These are phyloP conservation scores for Pythium phragmiticola DNA, from an alignment of 352 stramenopile species.

Conservation along the genomic window DNA sequence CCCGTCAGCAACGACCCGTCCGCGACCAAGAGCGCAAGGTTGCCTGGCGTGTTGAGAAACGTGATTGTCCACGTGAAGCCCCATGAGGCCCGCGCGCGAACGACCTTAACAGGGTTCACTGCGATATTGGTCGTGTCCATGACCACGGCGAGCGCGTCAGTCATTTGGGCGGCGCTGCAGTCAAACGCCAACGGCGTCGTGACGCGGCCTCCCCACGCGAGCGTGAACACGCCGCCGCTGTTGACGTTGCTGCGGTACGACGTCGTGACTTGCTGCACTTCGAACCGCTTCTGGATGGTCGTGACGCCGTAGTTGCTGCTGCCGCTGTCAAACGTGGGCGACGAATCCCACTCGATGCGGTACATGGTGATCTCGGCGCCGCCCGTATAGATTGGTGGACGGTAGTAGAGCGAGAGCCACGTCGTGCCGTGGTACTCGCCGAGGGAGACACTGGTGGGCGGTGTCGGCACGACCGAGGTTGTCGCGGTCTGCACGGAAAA, in stretches of 20 bases:
- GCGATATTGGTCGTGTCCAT: conserved; percentile 75
- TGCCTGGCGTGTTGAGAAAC: conserved; percentile 85
- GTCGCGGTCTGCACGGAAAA: conserved; percentile 42
- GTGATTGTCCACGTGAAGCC: conserved; percentile 92
- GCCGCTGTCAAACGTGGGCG: conserved; percentile 72
- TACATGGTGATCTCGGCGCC: conserved; percentile 90
- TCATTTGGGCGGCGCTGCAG: conserved; percentile 66
- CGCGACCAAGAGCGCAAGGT: conserved; percentile 85
- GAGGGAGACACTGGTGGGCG: conserved; percentile 72
- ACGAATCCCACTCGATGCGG: conserved; percentile 90
- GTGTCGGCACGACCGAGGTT: conserved; percentile 63
- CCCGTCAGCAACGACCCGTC: conserved; percentile 85
- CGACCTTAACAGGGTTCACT: conserved; percentile 78
- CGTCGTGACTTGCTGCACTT: conserved; percentile 90
- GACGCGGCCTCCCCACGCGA: conserved; percentile 88
- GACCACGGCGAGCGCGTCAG: conserved; percentile 72
- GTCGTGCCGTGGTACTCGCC: conserved; percentile 76
- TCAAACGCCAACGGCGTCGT: conserved; percentile 70
- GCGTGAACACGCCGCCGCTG: conserved; percentile 87
- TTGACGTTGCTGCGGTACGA: conserved; percentile 60
- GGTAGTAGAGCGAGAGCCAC: conserved; percentile 83
- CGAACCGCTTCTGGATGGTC: conserved; percentile 84
- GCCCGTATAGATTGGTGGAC: conserved; percentile 82
- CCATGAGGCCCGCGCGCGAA: conserved; percentile 55
- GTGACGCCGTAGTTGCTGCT: conserved; percentile 81